Evolutionary conservation across 495 filamentous ascomycete genomes (phyloP), one percentile per base, ranked within the genome.

Genomic region (Aspergillus olivimuriae): DNA sequence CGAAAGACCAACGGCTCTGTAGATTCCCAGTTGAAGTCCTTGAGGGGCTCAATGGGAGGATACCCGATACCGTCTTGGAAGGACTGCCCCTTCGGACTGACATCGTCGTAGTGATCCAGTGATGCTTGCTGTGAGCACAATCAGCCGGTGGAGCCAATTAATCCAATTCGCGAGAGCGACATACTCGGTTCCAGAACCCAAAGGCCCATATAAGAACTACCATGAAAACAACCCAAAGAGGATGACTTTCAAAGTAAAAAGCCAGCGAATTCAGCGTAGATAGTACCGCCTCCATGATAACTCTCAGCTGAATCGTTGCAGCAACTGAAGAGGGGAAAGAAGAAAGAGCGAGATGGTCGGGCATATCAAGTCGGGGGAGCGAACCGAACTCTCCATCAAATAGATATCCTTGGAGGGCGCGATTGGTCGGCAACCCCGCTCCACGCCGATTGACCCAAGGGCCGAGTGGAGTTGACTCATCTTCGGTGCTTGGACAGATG

Each of bases 1-100:
- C 83, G 72, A 9, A 84, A 68, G 38, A 81, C 71, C 2, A 75
- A 43, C 0, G 84, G 85, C 28, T 76, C 65, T n/a, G 72, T 77
- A 0, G 63, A 62, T 36, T 68, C 47, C 73, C 78, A 85, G 51
- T 85, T 59, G 52, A 89, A 87, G 34, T 67, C 57, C 1, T 59
- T 35, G 0, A 87, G 61, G 4, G 83, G 71, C 20, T 72, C 63
- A 51, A 86, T 77, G 8, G 41, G 30, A 2, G 57, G 64, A 41
- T 58, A 55, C 4, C 34, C 53, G 23, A 33, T 41, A 30, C 44
- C 48, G 4, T 44, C 42, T 34, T 15, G 23, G 15, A 12, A 8
- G 11, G 19, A 38, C 3, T 10, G n/a, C n/a, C n/a, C n/a, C n/a
- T n/a, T n/a, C n/a, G n/a, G n/a, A n/a, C n/a, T n/a, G n/a, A n/a